These are phyloP conservation scores for Datura wrightii DNA, from an alignment of 257 asterid species.

Conservation along the genomic window DNA sequence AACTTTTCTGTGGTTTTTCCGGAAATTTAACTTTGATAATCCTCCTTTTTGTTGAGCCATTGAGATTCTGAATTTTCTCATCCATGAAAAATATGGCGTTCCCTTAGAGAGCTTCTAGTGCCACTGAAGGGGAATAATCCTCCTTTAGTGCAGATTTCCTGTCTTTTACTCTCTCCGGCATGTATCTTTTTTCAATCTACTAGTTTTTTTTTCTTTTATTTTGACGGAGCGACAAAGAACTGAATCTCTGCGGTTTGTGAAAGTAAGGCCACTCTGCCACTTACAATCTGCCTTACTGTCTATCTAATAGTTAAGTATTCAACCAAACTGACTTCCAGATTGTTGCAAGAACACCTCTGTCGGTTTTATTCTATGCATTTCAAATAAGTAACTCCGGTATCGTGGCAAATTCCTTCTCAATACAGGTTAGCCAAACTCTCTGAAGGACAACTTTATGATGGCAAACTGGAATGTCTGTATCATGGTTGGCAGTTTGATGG, in stretches of 20 bases:
- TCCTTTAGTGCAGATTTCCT: neutral
- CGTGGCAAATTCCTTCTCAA: neutral
- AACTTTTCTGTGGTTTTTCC: neutral
- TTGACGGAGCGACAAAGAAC: neutral
- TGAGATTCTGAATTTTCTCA: no score
- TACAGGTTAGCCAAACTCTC: slow-evolving; percentile 92
- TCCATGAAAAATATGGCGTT: neutral
- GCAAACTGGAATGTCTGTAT: slow-evolving; percentile 84
- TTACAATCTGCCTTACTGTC: neutral
- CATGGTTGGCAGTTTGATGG: slow-evolving; percentile 98
- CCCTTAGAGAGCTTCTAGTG: neutral
- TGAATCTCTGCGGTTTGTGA: neutral
- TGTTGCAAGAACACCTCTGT: neutral
- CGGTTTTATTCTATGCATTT: neutral
- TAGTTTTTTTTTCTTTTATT: neutral
- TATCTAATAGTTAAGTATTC: neutral
- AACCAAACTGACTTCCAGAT: neutral
- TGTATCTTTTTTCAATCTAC: neutral
- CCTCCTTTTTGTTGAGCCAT: no score
- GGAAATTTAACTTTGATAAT: neutral
- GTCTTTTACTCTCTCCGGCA: neutral
- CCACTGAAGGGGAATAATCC: neutral
- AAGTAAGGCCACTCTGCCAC: neutral
- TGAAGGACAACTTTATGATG: slow-evolving; percentile 84
- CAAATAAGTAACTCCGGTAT: neutral